phyloP scores from a whole-genome alignment of 768 basidiomycete genomes.

The Mycena alexandri region DNA sequence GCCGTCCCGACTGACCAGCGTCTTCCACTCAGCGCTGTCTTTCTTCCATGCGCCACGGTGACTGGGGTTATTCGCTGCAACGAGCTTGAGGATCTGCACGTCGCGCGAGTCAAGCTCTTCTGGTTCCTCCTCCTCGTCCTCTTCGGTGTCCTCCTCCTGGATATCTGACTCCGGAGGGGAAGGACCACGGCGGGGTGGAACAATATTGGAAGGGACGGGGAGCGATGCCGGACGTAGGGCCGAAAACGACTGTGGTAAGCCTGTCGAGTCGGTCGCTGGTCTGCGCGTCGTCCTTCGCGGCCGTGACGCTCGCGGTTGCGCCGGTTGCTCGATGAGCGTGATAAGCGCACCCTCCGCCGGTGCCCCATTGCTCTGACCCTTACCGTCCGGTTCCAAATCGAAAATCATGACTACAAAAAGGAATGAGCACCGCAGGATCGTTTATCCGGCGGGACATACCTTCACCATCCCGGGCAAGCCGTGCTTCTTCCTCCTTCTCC shows the following conservation, averaged over 20 bases:
- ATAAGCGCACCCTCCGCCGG: slow-evolving; percentile 49
- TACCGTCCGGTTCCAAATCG: slow-evolving; percentile 70
- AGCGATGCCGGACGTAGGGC: slow-evolving; percentile 76
- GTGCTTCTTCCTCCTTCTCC: slow-evolving; percentile 48
- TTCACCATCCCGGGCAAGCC: slow-evolving; percentile 50
- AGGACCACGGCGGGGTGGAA: slow-evolving; percentile 59
- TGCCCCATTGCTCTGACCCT: slow-evolving; percentile 40
- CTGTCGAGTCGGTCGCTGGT: slow-evolving; percentile 48
- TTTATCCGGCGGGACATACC: slow-evolving; percentile 52
- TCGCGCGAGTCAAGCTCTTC: slow-evolving; percentile 50
- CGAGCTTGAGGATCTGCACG: slow-evolving; percentile 67
- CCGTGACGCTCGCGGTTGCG: slow-evolving; percentile 47
- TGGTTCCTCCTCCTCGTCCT: slow-evolving; percentile 20
- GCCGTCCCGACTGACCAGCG: slow-evolving; percentile 60
- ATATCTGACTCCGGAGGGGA: slow-evolving; percentile 20
- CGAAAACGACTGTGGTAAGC: slow-evolving; percentile 69
- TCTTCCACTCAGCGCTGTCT: slow-evolving; percentile 73
- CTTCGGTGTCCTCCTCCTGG: slow-evolving; percentile 15
- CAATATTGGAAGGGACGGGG: slow-evolving; percentile 69
- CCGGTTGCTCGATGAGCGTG: slow-evolving; percentile 58
- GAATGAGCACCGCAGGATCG: slow-evolving; percentile 12
- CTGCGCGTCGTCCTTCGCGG: slow-evolving; percentile 37
- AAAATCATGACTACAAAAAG: slow-evolving; percentile 71
- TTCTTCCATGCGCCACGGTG: slow-evolving; percentile 80
- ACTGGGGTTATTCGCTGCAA: slow-evolving; percentile 78